Evolutionary conservation across 305 asterid genomes (phyloP).

Genomic region (Fraxinus angustifolia): DNA sequence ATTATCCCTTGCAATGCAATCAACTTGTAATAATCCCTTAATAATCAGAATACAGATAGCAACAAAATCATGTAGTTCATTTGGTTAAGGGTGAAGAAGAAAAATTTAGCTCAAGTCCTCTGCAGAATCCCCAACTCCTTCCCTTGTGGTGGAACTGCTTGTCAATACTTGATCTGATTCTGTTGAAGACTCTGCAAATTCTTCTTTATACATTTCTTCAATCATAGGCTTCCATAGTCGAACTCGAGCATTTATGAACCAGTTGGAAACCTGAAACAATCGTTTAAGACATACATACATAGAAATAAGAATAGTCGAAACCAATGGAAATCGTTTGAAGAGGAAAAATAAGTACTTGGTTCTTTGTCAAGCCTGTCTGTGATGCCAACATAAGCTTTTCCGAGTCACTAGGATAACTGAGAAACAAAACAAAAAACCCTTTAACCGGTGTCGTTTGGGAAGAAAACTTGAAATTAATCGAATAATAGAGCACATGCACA

Average conservation of each 20-base stretch:
- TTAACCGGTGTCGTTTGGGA: background rate
- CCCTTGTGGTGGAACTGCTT: slow-evolving; percentile 26
- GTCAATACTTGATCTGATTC: slow-evolving; percentile 56
- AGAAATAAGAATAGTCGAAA: background rate
- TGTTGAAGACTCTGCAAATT: slow-evolving; percentile 57
- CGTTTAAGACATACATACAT: background rate
- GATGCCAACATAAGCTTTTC: slow-evolving; percentile 88
- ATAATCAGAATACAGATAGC: background rate
- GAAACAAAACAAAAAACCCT: background rate
- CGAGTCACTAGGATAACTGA: slow-evolving; percentile 80
- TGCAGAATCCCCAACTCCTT: slow-evolving; percentile 51
- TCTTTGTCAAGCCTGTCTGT: slow-evolving; percentile 89
- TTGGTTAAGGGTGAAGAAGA: background rate
- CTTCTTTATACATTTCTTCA: slow-evolving; percentile 90
- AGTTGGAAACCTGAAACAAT: slow-evolving; percentile 65
- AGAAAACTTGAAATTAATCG: background rate
- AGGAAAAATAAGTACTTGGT: slow-evolving; percentile 52
- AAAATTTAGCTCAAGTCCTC: slow-evolving; percentile 29
- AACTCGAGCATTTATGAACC: slow-evolving; percentile 95
- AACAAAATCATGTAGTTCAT: background rate
- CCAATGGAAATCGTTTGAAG: background rate
- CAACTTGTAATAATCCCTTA: background rate
- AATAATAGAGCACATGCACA: background rate
- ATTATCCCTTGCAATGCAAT: background rate
- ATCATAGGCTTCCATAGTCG: slow-evolving; percentile 98